phyloP scores from a whole-genome alignment of 495 filamentous ascomycete genomes.

The Halenospora varia region DNA sequence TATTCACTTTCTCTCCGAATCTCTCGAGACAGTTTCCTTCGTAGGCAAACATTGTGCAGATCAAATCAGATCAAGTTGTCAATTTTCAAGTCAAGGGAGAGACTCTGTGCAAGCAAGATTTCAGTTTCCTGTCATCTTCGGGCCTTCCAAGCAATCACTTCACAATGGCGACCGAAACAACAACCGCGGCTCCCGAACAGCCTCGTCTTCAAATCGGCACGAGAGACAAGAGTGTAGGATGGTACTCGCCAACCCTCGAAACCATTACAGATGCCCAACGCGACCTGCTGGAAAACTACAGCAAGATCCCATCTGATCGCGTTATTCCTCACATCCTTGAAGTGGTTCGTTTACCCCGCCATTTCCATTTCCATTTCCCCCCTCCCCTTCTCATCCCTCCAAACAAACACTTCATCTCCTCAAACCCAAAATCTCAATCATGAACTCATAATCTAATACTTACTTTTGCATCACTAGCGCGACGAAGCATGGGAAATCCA shows the following conservation, averaged over 20 bases:
- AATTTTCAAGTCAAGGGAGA: too few relatives aligned
- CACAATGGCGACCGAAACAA: neutral
- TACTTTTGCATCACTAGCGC: conserved; percentile 5
- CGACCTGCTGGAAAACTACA: conserved; percentile 9
- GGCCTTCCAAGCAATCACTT: neutral
- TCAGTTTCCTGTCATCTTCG: neutral
- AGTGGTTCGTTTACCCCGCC: conserved; percentile 12
- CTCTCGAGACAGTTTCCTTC: too few relatives aligned
- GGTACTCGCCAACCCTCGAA: neutral
- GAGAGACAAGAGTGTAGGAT: neutral
- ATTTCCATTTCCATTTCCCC: too few relatives aligned
- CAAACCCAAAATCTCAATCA: neutral
- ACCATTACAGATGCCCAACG: neutral
- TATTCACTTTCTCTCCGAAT: too few relatives aligned
- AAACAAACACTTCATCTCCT: neutral
- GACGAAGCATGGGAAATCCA: conserved; percentile 11
- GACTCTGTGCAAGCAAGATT: too few relatives aligned
- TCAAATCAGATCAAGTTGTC: too few relatives aligned
- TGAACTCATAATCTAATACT: neutral
- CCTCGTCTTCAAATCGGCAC: neutral
- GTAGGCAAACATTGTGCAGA: too few relatives aligned
- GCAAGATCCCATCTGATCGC: conserved; percentile 11
- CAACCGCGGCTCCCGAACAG: neutral
- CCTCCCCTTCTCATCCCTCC: too few relatives aligned
- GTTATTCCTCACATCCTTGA: conserved; percentile 2